These are phyloP conservation scores for Oryza rufipogon DNA, from an alignment of 176 grass and related monocot genomes.

Conservation along the genomic window DNA sequence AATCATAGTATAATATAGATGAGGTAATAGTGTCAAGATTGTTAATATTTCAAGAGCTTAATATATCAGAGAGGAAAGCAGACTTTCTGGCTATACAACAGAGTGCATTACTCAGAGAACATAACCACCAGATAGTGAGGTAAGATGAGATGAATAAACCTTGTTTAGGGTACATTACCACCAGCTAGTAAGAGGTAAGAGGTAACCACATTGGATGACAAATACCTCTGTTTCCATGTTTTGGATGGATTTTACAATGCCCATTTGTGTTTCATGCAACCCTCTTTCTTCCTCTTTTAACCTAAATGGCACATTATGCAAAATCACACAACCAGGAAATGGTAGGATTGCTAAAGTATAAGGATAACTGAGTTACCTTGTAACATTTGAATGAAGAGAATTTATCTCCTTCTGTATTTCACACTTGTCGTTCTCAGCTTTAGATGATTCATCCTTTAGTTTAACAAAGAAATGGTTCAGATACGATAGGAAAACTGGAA, in stretches of 20 bases:
- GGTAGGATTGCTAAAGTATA: constrained; percentile 19
- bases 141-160: neutral
- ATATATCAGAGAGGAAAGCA: constrained; percentile 7
- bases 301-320: constrained; percentile 44
- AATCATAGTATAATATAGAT: neutral
- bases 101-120: neutral
- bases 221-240: constrained; percentile 67
- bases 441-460: constrained; percentile 78
- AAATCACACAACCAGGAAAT: constrained; percentile 36
- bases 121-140: neutral
- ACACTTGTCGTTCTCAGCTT: constrained; percentile 56
- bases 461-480: constrained; percentile 50
- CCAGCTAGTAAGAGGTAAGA: neutral
- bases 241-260: constrained; percentile 49
- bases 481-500: constrained; percentile 8
- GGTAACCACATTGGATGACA: neutral
- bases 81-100: neutral
- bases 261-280: constrained; percentile 51
- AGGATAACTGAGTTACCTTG: constrained; percentile 54
- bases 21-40: neutral
- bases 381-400: constrained; percentile 46
- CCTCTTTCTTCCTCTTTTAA: constrained; percentile 66
- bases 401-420: constrained; percentile 64
- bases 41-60: neutral
- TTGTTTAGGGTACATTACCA: constrained; percentile 4